Evolutionary conservation across 805 yeast species (phyloP).

Genomic region (Teunomyces stri): DNA sequence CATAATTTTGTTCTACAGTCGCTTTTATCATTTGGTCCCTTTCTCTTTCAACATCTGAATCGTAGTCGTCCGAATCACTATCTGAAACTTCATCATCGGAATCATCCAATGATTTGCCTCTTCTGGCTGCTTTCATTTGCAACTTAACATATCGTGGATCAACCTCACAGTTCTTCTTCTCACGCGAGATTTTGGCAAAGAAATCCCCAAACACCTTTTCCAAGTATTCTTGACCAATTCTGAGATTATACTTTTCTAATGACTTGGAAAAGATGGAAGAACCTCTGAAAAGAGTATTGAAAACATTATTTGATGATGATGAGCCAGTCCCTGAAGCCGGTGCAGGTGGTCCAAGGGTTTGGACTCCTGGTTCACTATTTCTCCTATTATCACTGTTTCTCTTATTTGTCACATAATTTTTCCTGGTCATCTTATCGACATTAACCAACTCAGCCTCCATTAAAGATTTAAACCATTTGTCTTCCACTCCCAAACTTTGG

Average conservation of each 20-base stretch:
- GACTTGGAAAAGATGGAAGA: constrained; percentile 80
- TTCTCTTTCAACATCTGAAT: constrained; percentile 30
- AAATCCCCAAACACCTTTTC: constrained; percentile 72
- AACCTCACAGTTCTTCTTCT: constrained; percentile 65
- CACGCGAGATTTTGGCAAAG: constrained; percentile 50
- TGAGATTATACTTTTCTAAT: constrained; percentile 69
- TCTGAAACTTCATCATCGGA: constrained; percentile 18
- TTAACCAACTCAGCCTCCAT: constrained; percentile 63
- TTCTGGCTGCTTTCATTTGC: constrained; percentile 24
- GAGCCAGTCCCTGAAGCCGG: constrained; percentile 5
- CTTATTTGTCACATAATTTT: constrained; percentile 32
- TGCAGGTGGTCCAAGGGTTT: constrained; percentile 1
- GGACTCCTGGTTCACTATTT: constrained; percentile 10
- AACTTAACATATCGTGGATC: constrained; percentile 65
- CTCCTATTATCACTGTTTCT: constrained; percentile 16
- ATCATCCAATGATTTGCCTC: constrained; percentile 20
- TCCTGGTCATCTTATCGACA: constrained; percentile 45
- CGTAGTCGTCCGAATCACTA: constrained; percentile 23
- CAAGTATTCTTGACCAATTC: constrained; percentile 78
- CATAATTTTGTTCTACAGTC: constrained; percentile 47
- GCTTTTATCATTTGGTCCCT: constrained; percentile 28
- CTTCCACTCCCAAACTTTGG: constrained; percentile 65
- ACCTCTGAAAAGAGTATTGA: constrained; percentile 65
- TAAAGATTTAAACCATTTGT: constrained; percentile 69
- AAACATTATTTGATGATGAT: constrained; percentile 30